Evolutionary conservation across 306 rosid species (phyloP).

Genomic region (Vigna mungo): DNA sequence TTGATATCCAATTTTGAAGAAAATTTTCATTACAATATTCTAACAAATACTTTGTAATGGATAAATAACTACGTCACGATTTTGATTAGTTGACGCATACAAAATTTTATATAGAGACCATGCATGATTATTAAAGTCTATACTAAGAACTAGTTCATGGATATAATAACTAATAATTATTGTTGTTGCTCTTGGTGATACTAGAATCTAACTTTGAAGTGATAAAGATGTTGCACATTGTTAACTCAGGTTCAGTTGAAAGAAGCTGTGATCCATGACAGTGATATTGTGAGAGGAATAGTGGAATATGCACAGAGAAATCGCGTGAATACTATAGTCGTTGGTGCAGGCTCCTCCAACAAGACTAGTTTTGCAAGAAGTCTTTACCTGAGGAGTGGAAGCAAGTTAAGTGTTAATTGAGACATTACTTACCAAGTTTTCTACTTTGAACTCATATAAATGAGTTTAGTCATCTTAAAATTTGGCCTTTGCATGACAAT

Average conservation of each 20-base stretch:
- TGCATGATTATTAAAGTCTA: no score
- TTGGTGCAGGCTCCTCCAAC: constrained; percentile 63
- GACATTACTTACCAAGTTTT: neutral
- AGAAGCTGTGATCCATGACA: constrained; percentile 70
- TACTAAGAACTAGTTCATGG: no score
- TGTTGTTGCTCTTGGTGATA: neutral
- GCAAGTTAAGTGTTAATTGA: constrained; percentile 45
- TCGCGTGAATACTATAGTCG: constrained; percentile 58
- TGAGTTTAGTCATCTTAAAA: neutral
- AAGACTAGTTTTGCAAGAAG: constrained; percentile 69
- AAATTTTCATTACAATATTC: no score
- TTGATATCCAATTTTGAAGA: neutral
- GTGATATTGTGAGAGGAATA: constrained; percentile 65
- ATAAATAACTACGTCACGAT: no score
- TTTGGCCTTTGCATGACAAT: neutral
- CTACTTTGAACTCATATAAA: neutral
- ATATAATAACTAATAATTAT: no score
- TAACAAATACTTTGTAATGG: no score
- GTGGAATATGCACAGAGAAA: constrained; percentile 59
- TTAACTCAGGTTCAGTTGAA: constrained; percentile 64
- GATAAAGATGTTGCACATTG: neutral
- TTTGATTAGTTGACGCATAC: no score
- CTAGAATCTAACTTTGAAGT: constrained; percentile 18
- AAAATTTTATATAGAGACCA: no score
- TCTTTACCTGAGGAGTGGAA: constrained; percentile 35